phyloP scores from a whole-genome alignment of 495 filamentous ascomycete genomes.

The Neurospora pannonica region DNA sequence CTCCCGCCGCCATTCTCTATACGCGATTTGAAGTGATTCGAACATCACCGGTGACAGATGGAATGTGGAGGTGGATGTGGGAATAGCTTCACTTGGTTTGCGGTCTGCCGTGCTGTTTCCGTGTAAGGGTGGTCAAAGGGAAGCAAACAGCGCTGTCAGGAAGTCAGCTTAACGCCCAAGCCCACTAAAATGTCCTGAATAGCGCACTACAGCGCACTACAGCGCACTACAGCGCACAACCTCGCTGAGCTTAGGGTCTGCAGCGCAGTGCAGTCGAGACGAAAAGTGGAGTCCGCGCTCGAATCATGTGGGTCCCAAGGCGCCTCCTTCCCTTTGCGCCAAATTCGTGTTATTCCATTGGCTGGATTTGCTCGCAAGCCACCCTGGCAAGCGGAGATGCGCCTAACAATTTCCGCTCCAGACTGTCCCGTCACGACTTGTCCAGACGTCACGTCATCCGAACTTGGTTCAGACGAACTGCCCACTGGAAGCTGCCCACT shows the following conservation, averaged over 20 bases:
- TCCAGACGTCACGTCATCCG: neutral
- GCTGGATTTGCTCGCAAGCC: accelerated
- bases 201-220: neutral
- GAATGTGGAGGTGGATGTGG: neutral
- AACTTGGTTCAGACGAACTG: neutral
- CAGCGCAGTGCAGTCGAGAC: neutral
- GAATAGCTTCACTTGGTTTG: neutral
- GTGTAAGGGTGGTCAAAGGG: neutral
- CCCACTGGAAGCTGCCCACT: neutral
- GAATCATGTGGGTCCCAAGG: neutral
- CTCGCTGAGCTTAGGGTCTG: neutral
- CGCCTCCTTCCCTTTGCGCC: neutral
- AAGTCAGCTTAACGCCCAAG: neutral
- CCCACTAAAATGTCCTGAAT: neutral
- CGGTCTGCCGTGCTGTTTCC: neutral
- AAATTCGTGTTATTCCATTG: neutral
- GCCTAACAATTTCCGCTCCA: neutral
- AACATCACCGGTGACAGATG: neutral
- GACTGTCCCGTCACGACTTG: no score
- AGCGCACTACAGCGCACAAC: neutral
- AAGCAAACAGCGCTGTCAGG: neutral
- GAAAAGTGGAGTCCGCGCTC: neutral
- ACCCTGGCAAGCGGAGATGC: neutral
- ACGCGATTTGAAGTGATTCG: neutral
- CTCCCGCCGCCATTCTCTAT: neutral